Conservation (phyloP, 2,329 filamentous ascomycete genomes). For the Monilinia laxa region DNA sequence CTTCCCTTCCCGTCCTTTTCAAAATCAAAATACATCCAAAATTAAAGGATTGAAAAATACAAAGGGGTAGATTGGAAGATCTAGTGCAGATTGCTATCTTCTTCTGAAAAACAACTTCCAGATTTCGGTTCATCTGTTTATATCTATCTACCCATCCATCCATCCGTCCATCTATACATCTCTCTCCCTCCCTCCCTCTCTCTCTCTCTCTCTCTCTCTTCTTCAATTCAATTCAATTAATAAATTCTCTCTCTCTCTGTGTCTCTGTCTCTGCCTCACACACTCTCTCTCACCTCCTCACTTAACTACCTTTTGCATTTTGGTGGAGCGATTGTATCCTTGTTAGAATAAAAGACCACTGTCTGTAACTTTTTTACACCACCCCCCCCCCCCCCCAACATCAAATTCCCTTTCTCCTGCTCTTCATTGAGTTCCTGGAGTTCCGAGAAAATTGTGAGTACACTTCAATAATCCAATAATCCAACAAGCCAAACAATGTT, state of each 20-base stretch:
- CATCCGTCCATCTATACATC: not conserved
- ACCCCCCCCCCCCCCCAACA: constrained; percentile 6
- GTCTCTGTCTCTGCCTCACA: no score
- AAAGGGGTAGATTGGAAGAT: not conserved
- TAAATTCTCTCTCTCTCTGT: not conserved
- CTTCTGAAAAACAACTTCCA: not conserved
- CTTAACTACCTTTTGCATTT: constrained; percentile 24
- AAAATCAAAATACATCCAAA: not conserved
- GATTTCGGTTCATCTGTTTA: not conserved
- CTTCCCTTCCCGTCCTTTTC: no score
- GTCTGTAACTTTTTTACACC: constrained; percentile 20
- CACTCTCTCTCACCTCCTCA: not conserved
- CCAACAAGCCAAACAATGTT: no score
- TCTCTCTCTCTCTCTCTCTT: no score
- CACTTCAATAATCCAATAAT: not conserved
- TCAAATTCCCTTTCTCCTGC: constrained; percentile 36
- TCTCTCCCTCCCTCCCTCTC: no score
- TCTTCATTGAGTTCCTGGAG: constrained; percentile 43
- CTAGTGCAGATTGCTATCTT: constrained; percentile 1
- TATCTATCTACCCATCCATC: not conserved
- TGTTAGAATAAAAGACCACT: constrained; percentile 15
- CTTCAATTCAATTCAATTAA: constrained; percentile 12
- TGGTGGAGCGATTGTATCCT: constrained; percentile 23
- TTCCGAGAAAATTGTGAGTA: constrained; percentile 30
- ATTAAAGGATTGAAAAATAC: no score